Base-by-base conservation (phyloP, 306 rosid species). In the Fragaria vesca region DNA sequence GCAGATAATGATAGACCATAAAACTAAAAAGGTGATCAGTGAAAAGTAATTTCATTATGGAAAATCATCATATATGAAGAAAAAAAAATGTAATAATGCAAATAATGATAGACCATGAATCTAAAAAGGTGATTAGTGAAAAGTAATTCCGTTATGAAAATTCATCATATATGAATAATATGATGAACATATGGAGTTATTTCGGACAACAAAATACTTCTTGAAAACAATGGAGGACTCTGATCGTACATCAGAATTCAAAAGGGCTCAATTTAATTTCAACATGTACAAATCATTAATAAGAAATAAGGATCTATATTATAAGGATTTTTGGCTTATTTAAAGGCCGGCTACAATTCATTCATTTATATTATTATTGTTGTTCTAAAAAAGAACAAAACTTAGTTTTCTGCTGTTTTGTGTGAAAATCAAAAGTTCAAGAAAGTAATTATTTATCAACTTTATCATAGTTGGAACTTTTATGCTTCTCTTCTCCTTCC, bases 31-130 rank as follows among this genome's bases (percentile, higher is more conserved):
- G 3, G 32, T 74, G 43, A 51, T n/a, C 13, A 8, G 77, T 38
- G 51, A 30, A 42, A 24, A 34, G 69, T 60, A 17, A 16, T 24
- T 57, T 16, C 42, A 40, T 55, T 73, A 38, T 24, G 63, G 26
- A 38, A 36, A 8, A 63, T 76, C 42, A 62, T 34, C 65, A 48
- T 65, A 36, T 48, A 50, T 32, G n/a, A 3, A 34, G 3, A 84
- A 82, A 78, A 75, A 1, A 7, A 66, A 61, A 66, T 69, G 30
- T 36, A 36, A 72, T 66, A 46, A 78, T 61, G 76, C 50, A 63
- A 32, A 21, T 24, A 62, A 24, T 38, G 67, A 78, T 30, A 52
- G 72, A 46, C 34, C 48, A 24, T 3, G 71, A 65, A 74, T 42
- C 28, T 26, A 16, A 5, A 5, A 43, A 45, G 4, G 34, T 74